Base-by-base conservation (phyloP, 208 protist genomes). In the Trypanosoma rangeli region DNA sequence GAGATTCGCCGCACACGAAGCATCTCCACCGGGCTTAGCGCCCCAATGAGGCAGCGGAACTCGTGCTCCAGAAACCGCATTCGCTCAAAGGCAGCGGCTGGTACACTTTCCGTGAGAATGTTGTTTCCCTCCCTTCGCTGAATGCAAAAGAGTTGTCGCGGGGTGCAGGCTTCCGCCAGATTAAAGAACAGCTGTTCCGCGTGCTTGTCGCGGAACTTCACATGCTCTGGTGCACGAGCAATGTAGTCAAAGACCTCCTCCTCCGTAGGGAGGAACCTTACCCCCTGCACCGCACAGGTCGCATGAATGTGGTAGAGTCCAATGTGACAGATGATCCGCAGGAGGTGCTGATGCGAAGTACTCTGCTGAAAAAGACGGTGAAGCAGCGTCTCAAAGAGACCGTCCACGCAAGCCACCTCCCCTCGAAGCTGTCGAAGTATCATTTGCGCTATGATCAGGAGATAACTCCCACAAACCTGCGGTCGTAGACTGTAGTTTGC, bases 241-340 rank as follows among this genome's bases (percentile, higher is more conserved):
- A 96, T 79, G 79, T 93, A 93, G 42, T 94, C 78, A 57, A 86
- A 82, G 4, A 97, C 52, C n/a, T 79, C 80, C 18, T 53, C 60
- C 18, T 79, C 75, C 50, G 64, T 75, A 7, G 74, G 26, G 16
- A 67, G 54, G 46, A 73, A 63, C 26, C 3, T 31, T 5, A 72
- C 55, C 33, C 78, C 80, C 46, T 73, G 68, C n/a, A 49, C 56
- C 39, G 75, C 28, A 39, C 79, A 80, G 20, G 61, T 79, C 48
- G 71, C 67, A 61, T 78, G 82, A 16, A 94, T 78, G 39, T 82
- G 62, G 65, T 89, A 78, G 33, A 96, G 71, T 10, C 87, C 89
- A 59, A 91, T 87, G 62, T 96, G 89, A 59, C 79, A 92, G 60
- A 96, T 93, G 64, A 94, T 88, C 58, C 92, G 92, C 35, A 96